A percentile compares a stretch with the other conserved stretches of the same genome.
These are phyloP conservation scores for Curvularia spicifera DNA, from an alignment of 2,329 filamentous ascomycete genomes.

Conservation along the genomic window DNA sequence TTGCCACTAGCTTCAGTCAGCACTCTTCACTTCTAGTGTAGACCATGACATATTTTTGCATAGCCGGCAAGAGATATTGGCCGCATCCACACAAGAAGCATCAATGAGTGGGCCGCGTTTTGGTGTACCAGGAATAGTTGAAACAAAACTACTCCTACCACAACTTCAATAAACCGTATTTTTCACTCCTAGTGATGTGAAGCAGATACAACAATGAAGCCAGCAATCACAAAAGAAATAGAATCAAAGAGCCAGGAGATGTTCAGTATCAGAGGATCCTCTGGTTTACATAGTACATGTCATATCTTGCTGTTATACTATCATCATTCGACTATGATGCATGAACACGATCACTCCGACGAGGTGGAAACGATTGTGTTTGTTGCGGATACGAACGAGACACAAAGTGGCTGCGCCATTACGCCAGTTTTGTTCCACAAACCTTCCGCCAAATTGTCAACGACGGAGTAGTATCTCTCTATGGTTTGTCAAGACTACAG, in stretches of 20 bases:
- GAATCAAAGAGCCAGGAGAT: too few relatives aligned
- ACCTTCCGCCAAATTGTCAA: constrained; percentile 2
- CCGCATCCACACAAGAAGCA: constrained; percentile 5
- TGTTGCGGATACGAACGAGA: constrained; percentile 2
- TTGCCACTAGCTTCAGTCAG: too few relatives aligned
- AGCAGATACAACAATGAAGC: background rate
- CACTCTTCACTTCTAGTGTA: background rate
- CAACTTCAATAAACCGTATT: too few relatives aligned
- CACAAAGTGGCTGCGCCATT: background rate
- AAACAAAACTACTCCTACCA: too few relatives aligned
- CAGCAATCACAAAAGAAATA: too few relatives aligned
- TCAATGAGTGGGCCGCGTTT: background rate
- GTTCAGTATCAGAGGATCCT: too few relatives aligned
- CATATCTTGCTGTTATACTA: too few relatives aligned
- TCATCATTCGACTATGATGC: background rate
- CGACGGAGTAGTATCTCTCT: background rate
- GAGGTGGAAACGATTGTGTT: constrained; percentile 1
- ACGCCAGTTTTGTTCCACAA: background rate
- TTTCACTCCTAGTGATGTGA: too few relatives aligned
- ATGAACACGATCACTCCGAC: background rate
- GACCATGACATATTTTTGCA: background rate
- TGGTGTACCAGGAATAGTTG: too few relatives aligned
- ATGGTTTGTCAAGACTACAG: background rate
- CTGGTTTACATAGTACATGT: too few relatives aligned
- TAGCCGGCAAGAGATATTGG: background rate